phyloP scores from a whole-genome alignment of 2,329 filamentous ascomycete genomes.

The Ophidiomyces ophidiicola region DNA sequence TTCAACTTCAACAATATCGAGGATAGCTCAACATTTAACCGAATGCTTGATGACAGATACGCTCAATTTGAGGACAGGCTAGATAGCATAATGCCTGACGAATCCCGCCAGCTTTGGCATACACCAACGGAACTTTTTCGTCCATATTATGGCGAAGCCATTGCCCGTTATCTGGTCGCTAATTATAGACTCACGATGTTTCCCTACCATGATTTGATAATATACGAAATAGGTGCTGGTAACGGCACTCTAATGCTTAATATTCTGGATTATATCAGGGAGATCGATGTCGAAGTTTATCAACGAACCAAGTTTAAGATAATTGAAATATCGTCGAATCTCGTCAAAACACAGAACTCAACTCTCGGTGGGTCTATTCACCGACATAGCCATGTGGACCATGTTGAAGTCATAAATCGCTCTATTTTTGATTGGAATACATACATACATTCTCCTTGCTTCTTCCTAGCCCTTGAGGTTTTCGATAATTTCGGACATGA shows the following conservation, averaged over 20 bases:
- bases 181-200: conserved; percentile 93
- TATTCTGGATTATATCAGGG: conserved; percentile 89
- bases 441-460: conserved; percentile 84
- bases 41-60: conserved; percentile 64
- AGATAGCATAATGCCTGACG: conserved; percentile 58
- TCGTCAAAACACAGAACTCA: conserved; percentile 64
- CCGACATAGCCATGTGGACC: conserved; percentile 62
- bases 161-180: conserved; percentile 87
- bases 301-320: conserved; percentile 85
- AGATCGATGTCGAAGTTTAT: conserved; percentile 81
- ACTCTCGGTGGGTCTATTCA: conserved; percentile 56
- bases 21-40: conserved; percentile 77
- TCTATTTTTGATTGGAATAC: conserved; percentile 90
- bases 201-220: conserved; percentile 90
- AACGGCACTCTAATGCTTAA: conserved; percentile 98
- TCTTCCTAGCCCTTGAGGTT: conserved; percentile 94
- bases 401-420: conserved; percentile 87
- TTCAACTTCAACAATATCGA: conserved; percentile 74
- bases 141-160: conserved; percentile 91
- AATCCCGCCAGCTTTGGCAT: conserved; percentile 89
- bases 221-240: conserved; percentile 97
- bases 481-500: conserved; percentile 99
- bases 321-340: conserved; percentile 79
- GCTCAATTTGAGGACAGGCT: conserved; percentile 80
- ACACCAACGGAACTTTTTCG: conserved; percentile 95